These are phyloP conservation scores for Paradendryphiella salina DNA, from an alignment of 2,329 filamentous ascomycete genomes.

Conservation along the genomic window DNA sequence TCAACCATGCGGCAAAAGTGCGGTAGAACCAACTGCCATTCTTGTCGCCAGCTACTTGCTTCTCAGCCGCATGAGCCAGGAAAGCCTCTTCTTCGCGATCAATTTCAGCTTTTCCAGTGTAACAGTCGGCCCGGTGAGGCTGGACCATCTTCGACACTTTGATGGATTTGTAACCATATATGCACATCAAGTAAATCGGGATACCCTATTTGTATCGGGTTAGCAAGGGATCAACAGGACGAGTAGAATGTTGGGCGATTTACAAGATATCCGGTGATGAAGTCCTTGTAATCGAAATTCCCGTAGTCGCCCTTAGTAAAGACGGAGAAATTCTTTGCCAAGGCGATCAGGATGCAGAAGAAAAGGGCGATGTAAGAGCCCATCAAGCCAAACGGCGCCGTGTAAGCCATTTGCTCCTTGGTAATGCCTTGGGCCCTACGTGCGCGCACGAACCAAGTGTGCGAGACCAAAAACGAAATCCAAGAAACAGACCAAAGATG, in stretches of 20 bases:
- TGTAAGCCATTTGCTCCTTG: constrained; percentile 56
- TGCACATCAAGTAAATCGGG: constrained; percentile 68
- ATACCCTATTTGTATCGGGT: constrained; percentile 65
- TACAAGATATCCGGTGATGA: constrained; percentile 70
- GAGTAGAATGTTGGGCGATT: neutral
- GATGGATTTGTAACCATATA: constrained; percentile 58
- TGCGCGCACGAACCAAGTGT: constrained; percentile 55
- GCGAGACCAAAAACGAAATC: constrained; percentile 55
- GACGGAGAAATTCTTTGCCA: constrained; percentile 82
- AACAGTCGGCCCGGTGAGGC: constrained; percentile 67
- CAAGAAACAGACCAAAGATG: constrained; percentile 52
- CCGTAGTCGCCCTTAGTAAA: constrained; percentile 61
- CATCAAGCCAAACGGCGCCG: constrained; percentile 69
- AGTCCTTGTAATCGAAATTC: constrained; percentile 72
- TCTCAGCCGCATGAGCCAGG: constrained; percentile 58
- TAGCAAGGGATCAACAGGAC: neutral
- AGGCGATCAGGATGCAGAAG: constrained; percentile 71
- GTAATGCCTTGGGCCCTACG: constrained; percentile 52
- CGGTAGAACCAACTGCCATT: constrained; percentile 59
- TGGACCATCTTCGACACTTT: constrained; percentile 49
- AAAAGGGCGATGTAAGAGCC: constrained; percentile 70
- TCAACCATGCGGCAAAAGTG: constrained; percentile 63
- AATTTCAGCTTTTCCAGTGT: constrained; percentile 71
- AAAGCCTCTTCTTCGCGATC: constrained; percentile 74
- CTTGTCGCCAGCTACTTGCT: constrained; percentile 40